Percentiles rank a stretch among this genome's conserved stretches.
phyloP scores from a whole-genome alignment of 176 grass and related monocot genomes.

The Poa annua region DNA sequence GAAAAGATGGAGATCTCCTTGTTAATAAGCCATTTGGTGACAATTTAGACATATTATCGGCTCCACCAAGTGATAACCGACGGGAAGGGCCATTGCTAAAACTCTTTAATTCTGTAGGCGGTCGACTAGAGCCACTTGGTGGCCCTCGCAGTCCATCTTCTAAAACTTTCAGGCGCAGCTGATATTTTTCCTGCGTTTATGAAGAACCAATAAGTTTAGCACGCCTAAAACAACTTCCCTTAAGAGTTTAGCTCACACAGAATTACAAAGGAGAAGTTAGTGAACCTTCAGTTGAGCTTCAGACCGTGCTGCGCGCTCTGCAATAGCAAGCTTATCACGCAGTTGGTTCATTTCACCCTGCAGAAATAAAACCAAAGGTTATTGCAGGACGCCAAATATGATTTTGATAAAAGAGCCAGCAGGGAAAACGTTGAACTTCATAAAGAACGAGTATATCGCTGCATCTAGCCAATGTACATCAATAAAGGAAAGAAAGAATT shows the following conservation, averaged over 20 bases:
- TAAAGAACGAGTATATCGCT: conserved; percentile 21
- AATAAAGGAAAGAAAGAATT: conserved; percentile 35
- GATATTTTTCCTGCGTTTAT: conserved; percentile 83
- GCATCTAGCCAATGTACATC: conserved; percentile 15
- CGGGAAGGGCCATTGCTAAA: conserved; percentile 88
- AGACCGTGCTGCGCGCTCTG: conserved; percentile 89
- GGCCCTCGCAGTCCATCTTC: conserved; percentile 93
- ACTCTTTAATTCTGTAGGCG: conserved; percentile 67
- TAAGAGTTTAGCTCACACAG: conserved; percentile 27
- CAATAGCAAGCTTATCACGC: conserved; percentile 86
- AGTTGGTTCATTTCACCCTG: conserved; percentile 96
- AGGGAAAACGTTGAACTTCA: conserved; percentile 6
- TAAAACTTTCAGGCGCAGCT: conserved; percentile 89
- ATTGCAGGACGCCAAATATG: not conserved
- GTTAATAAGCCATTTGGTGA: conserved; percentile 79
- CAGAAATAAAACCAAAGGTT: conserved; percentile 42
- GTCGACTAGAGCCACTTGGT: conserved; percentile 67
- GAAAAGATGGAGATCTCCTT: conserved; percentile 91
- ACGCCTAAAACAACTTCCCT: conserved; percentile 25
- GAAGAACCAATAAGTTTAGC: conserved; percentile 34
- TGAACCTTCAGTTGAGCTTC: conserved; percentile 92
- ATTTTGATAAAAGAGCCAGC: not conserved
- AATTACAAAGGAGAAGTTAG: conserved; percentile 27
- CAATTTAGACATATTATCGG: conserved; percentile 75
- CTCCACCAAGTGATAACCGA: conserved; percentile 84